Base-by-base conservation (phyloP, 352 stramenopile species). In the Phytopythium litorale region DNA sequence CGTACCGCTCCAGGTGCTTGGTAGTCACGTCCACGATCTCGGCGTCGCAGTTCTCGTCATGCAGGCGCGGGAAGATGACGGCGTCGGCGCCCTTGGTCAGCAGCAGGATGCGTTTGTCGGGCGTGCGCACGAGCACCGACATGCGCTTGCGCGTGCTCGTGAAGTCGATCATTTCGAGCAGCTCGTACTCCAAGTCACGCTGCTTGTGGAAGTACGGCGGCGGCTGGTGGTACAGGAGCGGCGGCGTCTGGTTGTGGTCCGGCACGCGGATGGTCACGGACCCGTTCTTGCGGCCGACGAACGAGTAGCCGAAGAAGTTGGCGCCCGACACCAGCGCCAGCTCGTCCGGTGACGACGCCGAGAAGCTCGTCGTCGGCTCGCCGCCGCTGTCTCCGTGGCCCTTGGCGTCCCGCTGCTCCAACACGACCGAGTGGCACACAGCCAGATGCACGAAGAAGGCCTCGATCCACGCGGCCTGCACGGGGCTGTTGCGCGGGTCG, bases 71-170 rank as follows among this genome's bases (percentile, higher is more conserved):
- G 54, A 91, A 94, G 48, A 92, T 87, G 19, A 96, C 84, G 3
- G 84, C 87, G 63, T 97, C 88, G 2, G 88, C 86, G 11, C 89
- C 89, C 56, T 97, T 97, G 1, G 81, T 92, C 18, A 94, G 66
- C 60, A 94, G 52, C 66, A 92, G 58, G 3, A 94, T 67, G 11
- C 78, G 75, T 45, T 79, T 77, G 46, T 89, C 81, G 0, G 78
- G 77, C 0, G 80, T 86, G 42, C 94, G 78, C 15, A 99, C 85
- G n/a, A 99, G 72, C 21, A 99, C 96, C 7, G 94, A 99, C 97
- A 99, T 99, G 56, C 98, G 80, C 76, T 99, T 99, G 32, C 97
- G 81, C n/a, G 97, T 90, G 55, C 91, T 98, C 56, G 98, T 97
- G 73, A 99, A 99, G 63, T 99, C 97, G 66, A 99, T 98, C 61